Conservation (phyloP, 2,329 filamentous ascomycete genomes). For the Karstenula rhodostoma region DNA sequence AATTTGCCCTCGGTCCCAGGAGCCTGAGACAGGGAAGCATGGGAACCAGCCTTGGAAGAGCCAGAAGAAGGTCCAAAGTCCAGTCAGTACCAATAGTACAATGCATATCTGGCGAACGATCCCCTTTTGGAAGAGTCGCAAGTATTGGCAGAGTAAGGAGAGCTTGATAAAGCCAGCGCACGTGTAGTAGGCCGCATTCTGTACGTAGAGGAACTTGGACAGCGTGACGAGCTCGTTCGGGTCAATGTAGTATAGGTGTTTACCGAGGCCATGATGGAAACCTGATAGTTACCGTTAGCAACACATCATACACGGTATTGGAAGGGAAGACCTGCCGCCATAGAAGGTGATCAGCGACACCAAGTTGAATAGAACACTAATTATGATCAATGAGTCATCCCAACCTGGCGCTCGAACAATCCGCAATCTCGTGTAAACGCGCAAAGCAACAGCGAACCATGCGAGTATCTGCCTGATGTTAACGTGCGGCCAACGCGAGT, state of each 20-base stretch:
- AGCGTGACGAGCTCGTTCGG: conserved; percentile 18
- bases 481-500: background rate
- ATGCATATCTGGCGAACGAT: conserved; percentile 26
- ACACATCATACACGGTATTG: background rate
- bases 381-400: conserved; percentile 45
- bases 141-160: conserved; percentile 46
- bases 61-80: conserved; percentile 35
- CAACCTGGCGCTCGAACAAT: conserved; percentile 41
- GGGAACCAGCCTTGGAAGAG: conserved; percentile 42
- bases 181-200: conserved; percentile 37
- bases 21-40: conserved; percentile 35
- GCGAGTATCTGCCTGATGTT: conserved; percentile 31
- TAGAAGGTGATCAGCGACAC: conserved; percentile 30
- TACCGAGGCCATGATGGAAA: conserved; percentile 38
- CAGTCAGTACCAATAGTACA: conserved; percentile 26
- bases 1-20: conserved; percentile 29
- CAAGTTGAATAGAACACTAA: conserved; percentile 36
- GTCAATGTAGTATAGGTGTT: conserved; percentile 35
- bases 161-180: conserved; percentile 44
- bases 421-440: conserved; percentile 37
- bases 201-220: conserved; percentile 36
- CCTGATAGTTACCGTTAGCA: conserved; percentile 23
- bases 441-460: conserved; percentile 36
- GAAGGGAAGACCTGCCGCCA: conserved; percentile 21
- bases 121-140: conserved; percentile 40